phyloP scores from a whole-genome alignment of 2,329 filamentous ascomycete species.

The Grosmannia huntii region DNA sequence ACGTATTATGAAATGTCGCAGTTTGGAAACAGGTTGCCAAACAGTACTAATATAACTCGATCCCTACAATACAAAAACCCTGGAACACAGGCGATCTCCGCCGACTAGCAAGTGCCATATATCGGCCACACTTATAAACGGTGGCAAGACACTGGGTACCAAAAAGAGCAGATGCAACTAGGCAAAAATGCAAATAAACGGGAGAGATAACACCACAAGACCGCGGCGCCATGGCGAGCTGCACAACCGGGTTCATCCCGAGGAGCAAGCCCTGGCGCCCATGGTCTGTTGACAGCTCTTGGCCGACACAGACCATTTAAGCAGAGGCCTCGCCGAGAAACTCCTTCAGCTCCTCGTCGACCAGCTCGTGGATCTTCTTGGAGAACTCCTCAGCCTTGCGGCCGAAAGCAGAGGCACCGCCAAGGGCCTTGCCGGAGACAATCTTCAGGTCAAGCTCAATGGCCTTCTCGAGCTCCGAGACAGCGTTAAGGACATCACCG shows the following conservation, averaged over 20 bases:
- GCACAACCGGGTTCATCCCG: not conserved
- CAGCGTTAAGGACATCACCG: conserved; percentile 26
- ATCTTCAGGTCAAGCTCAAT: conserved; percentile 49
- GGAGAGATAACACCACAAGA: not conserved
- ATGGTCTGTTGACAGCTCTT: not conserved
- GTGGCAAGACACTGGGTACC: not conserved
- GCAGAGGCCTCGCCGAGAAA: conserved; percentile 40
- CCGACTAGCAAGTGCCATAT: conserved; percentile 2
- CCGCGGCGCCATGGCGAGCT: not conserved
- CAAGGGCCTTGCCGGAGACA: conserved; percentile 42
- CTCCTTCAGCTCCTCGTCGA: conserved; percentile 48
- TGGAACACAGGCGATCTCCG: not conserved
- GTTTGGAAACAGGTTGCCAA: not conserved
- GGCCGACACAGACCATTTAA: conserved; percentile 15
- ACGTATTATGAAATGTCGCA: not conserved
- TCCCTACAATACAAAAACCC: conserved; percentile 5
- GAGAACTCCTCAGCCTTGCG: conserved; percentile 48
- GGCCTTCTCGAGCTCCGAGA: conserved; percentile 48
- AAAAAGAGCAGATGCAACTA: not conserved
- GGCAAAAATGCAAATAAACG: conserved; percentile 4
- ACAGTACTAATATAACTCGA: not conserved
- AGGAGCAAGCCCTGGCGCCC: not conserved
- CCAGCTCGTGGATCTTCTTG: conserved; percentile 48
- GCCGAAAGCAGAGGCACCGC: conserved; percentile 38
- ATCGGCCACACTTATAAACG: conserved; percentile 1